phyloP scores from a whole-genome alignment of 768 basidiomycete genomes.

The Kondoa subrosea region DNA sequence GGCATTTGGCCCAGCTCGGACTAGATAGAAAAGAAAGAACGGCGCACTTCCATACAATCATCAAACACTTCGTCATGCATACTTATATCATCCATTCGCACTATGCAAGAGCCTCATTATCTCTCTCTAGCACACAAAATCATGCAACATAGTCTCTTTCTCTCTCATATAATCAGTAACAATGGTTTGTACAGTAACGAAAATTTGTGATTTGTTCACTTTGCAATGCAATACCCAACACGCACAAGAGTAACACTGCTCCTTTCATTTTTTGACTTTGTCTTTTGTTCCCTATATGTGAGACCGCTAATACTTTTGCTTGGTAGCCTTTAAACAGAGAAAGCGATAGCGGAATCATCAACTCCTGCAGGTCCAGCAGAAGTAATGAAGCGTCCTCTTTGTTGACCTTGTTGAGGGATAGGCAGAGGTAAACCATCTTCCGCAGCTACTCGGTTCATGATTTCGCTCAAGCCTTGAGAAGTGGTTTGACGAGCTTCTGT shows the following conservation, averaged over 20 bases:
- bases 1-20: background rate
- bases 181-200: no score
- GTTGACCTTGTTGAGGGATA: background rate
- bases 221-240: no score
- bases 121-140: no score
- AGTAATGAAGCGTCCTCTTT: background rate
- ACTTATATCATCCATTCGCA: background rate
- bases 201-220: no score
- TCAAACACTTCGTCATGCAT: no score
- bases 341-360: background rate
- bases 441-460: background rate
- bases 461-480: background rate
- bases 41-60: background rate
- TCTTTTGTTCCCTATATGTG: no score
- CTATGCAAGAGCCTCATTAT: no score
- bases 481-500: background rate
- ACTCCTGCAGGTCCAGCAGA: background rate
- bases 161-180: no score
- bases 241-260: no score
- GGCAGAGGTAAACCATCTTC: background rate
- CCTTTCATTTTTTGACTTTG: background rate
- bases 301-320: no score
- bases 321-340: background rate
- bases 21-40: no score
- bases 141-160: no score